These are phyloP conservation scores for Aspergillus ochraceoroseus DNA, from an alignment of 2,329 filamentous ascomycete genomes.

Conservation along the genomic window DNA sequence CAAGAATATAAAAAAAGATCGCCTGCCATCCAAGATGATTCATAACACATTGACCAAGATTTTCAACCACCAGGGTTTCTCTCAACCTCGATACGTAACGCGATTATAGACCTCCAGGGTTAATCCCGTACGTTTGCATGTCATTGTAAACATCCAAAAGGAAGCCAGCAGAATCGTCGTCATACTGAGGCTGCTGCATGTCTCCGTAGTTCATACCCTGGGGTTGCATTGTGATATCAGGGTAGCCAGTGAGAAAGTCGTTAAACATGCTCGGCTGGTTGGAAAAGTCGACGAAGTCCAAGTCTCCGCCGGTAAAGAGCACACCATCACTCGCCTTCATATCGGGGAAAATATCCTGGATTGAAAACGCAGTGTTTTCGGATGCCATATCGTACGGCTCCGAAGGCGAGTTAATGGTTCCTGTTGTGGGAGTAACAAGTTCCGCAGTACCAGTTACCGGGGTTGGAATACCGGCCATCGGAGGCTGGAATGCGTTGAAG, in stretches of 20 bases:
- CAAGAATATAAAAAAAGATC: neutral
- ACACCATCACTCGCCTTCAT: conserved; percentile 12
- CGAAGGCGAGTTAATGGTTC: conserved; percentile 13
- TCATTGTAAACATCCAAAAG: conserved; percentile 14
- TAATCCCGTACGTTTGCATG: conserved; percentile 12
- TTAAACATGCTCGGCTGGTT: conserved; percentile 11
- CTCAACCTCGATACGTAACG: conserved; percentile 4
- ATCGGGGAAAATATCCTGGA: conserved; percentile 13
- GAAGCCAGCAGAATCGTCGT: conserved; percentile 11
- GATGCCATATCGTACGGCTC: conserved; percentile 9
- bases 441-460: conserved; percentile 9
- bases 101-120: conserved; percentile 11
- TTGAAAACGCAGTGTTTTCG: conserved; percentile 7
- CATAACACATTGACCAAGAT: conserved; percentile 13
- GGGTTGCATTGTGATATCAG: conserved; percentile 8
- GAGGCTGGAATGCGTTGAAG: conserved; percentile 11
- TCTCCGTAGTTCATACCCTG: conserved; percentile 10
- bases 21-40: conserved; percentile 7
- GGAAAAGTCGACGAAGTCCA: conserved; percentile 10
- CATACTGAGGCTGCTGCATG: conserved; percentile 9
- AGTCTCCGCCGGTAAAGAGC: conserved; percentile 8
- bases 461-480: conserved; percentile 7
- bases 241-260: conserved; percentile 7
- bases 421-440: conserved; percentile 11
- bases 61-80: conserved; percentile 4